A percentile compares a stretch with the other conserved stretches of the same genome.
These are phyloP conservation scores for Kalanchoe fedtschenkoi DNA, from an alignment of 164 flowering plant species.

Conservation along the genomic window DNA sequence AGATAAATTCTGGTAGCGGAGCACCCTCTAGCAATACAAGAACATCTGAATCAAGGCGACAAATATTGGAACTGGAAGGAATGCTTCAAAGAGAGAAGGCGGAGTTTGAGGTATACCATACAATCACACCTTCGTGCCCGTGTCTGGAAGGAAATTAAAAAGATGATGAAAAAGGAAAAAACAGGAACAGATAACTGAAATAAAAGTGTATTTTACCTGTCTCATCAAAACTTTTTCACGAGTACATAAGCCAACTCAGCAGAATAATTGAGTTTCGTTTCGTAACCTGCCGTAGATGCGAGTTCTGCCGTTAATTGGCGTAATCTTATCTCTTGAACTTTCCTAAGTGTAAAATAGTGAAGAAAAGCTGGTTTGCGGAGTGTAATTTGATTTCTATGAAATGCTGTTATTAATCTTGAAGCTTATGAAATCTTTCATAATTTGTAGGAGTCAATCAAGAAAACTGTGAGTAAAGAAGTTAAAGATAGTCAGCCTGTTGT, in stretches of 20 bases:
- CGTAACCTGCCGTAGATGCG: too few relatives aligned
- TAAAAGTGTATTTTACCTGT: not conserved
- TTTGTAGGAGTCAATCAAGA: slow-evolving; percentile 55
- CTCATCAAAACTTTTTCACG: too few relatives aligned
- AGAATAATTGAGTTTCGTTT: too few relatives aligned
- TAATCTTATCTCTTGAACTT: not conserved
- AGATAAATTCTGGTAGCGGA: slow-evolving; percentile 25
- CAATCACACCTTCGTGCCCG: not conserved
- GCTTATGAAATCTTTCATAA: slow-evolving; percentile 11
- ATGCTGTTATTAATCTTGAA: not conserved
- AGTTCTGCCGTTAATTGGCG: too few relatives aligned
- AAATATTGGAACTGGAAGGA: slow-evolving; percentile 49
- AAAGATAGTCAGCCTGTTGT: slow-evolving; percentile 48
- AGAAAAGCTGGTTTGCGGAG: not conserved
- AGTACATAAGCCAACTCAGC: too few relatives aligned
- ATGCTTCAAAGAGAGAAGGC: slow-evolving; percentile 61
- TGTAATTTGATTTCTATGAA: not conserved
- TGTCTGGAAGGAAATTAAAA: not conserved
- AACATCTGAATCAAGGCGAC: slow-evolving; percentile 38
- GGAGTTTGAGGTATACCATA: slow-evolving; percentile 61
- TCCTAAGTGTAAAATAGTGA: not conserved
- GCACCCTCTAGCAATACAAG: slow-evolving; percentile 18
- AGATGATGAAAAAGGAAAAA: not conserved
- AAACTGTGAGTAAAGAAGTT: slow-evolving; percentile 34
- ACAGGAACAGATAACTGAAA: not conserved